Percentiles rank a stretch among this genome's conserved stretches.
phyloP scores from a whole-genome alignment of 768 basidiomycete species.

The Lactarius hatsudake region DNA sequence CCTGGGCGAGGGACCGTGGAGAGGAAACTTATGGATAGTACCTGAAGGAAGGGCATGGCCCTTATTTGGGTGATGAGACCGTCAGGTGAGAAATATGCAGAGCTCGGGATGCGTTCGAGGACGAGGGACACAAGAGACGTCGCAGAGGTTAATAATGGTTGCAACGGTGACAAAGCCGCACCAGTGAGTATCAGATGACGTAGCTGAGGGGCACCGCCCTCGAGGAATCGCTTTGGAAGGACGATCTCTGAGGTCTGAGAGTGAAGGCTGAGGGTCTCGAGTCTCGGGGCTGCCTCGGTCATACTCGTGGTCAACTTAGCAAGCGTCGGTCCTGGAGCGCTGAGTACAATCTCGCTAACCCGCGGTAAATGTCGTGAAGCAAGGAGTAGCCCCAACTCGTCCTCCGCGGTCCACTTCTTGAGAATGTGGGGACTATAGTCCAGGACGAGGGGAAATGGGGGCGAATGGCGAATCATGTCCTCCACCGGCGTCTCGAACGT shows the following conservation, averaged over 20 bases:
- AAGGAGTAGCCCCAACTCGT: slow-evolving; percentile 1
- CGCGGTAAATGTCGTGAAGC: slow-evolving; percentile 7
- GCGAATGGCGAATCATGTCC: slow-evolving; percentile 10
- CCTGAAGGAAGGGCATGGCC: slow-evolving; percentile 7
- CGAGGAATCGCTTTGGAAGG: slow-evolving; percentile 15
- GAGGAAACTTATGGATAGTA: slow-evolving; percentile 17
- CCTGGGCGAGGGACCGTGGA: slow-evolving; percentile 14
- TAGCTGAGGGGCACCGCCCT: slow-evolving; percentile 10
- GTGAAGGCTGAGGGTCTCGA: slow-evolving; percentile 13
- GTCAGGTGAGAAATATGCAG: slow-evolving; percentile 16
- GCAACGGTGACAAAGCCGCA: slow-evolving; percentile 3
- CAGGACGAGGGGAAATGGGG: slow-evolving; percentile 13
- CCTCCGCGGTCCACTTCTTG: slow-evolving; percentile 8
- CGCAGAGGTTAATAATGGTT: slow-evolving; percentile 8
- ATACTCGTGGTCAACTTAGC: not conserved
- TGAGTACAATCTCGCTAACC: slow-evolving; percentile 7
- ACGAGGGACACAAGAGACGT: slow-evolving; percentile 17
- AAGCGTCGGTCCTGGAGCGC: slow-evolving; percentile 11
- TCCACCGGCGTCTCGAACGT: slow-evolving; percentile 9
- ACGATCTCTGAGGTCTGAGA: slow-evolving; percentile 15
- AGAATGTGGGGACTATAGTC: slow-evolving; percentile 16
- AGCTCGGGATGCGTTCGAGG: slow-evolving; percentile 20
- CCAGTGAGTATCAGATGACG: slow-evolving; percentile 13
- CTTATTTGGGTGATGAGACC: slow-evolving; percentile 9
- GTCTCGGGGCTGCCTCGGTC: slow-evolving; percentile 10